A percentile compares a stretch with the other conserved stretches of the same genome.
Conservation (phyloP, 148 eudicot species). For the Camellia lanceoleosa region DNA sequence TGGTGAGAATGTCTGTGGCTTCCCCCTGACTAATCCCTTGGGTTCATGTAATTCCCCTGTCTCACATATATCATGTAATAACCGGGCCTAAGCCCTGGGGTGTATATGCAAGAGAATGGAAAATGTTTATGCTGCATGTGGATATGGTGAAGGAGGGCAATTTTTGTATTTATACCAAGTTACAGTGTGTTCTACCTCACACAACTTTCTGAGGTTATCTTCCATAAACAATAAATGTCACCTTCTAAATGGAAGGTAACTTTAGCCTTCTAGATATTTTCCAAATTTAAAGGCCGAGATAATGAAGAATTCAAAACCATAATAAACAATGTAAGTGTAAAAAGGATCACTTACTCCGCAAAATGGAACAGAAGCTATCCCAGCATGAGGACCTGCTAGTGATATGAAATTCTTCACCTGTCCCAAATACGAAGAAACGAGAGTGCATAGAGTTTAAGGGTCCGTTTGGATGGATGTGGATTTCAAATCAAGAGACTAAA, state of each 20-base stretch:
- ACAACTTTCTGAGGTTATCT: background rate
- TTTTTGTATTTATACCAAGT: background rate
- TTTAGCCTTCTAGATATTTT: background rate
- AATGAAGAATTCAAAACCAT: background rate
- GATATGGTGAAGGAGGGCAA: background rate
- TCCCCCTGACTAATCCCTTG: too few species aligned
- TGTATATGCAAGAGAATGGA: too few species aligned
- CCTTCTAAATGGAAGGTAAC: background rate
- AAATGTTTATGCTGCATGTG: background rate
- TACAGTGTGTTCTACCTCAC: background rate
- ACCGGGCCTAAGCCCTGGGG: too few species aligned
- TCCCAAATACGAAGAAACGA: slow-evolving; percentile 7
- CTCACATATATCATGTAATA: too few species aligned
- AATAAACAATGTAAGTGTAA: background rate
- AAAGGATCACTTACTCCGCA: slow-evolving; percentile 46
- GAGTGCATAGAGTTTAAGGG: background rate
- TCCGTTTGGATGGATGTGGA: too few species aligned
- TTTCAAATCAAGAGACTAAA: background rate
- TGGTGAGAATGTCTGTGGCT: too few species aligned
- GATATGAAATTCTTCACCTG: slow-evolving; percentile 66
- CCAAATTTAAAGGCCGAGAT: background rate
- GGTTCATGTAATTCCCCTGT: too few species aligned
- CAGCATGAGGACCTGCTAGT: slow-evolving; percentile 74
- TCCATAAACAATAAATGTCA: background rate
- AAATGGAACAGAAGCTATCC: slow-evolving; percentile 58